Base-by-base conservation (phyloP, 1,284 basidiomycete species). In the Lentinus polychrous region DNA sequence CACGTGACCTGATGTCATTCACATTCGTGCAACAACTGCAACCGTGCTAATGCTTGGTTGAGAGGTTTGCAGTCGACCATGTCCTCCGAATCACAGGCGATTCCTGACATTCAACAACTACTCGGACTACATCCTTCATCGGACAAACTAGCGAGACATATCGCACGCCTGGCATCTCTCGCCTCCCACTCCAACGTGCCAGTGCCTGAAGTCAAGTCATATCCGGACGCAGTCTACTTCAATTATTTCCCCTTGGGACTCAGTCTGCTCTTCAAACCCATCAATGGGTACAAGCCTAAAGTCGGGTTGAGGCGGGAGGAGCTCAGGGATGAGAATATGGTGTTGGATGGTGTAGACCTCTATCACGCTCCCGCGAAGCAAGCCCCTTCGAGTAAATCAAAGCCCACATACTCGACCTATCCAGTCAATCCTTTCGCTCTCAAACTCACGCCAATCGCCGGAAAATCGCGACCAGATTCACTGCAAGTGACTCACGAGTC, bases 151-250 rank as follows among this genome's bases (percentile, higher is more conserved):
- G 39, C 62, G 2, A 56, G 63, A 7, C 78, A 75, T 55, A 65
- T 86, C 36, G 48, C 63, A 3, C 56, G 62, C 2, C 63, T 85
- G 3, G 55, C 67, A 4, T 47, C 60, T 11, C 56, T 52, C 12
- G 51, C 57, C 54, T 48, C 56, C 50, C 47, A 49, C 34, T 43
- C 49, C 48, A 50, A 55, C 43, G 43, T 39, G 53, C 52, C 63
- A 1, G 52, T 58, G n/a, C 80, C 85, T 8, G 77, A 87, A 51
- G 67, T 89, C 63, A 91, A 90, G 62, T 68, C 80, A 0, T 94
- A 91, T 64, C 64, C 85, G 33, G 91, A 94, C 64, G 78, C 78
- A 3, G 79, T 91, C 51, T 96, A 93, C 69, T 78, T 87, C 69
- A 94, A 91, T 65, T 92, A 91, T 69, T 78, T 76, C 61, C 24